Conservation (phyloP, 306 rosid genomes). For the Begonia masoniana region DNA sequence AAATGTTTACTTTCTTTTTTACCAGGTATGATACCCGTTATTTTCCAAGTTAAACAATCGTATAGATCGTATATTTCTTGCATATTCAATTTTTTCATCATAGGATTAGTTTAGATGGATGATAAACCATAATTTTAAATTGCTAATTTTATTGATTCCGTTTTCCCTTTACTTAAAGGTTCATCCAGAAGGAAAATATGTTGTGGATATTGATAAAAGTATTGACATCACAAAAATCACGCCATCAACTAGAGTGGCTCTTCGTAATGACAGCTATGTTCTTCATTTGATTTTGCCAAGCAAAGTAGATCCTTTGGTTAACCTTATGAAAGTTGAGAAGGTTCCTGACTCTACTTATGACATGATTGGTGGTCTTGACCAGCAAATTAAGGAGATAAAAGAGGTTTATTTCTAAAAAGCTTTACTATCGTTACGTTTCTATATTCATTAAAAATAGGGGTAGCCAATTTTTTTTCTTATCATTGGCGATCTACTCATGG, state of each 20-base stretch:
- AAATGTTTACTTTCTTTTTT: no score
- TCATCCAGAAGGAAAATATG: slow-evolving; percentile 98
- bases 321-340: slow-evolving; percentile 97
- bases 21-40: no score
- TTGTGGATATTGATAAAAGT: slow-evolving; percentile 87
- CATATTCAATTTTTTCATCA: no score
- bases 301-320: slow-evolving; percentile 97
- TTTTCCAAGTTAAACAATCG: no score
- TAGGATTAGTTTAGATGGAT: no score
- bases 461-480: no score
- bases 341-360: slow-evolving; percentile 99
- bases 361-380: slow-evolving; percentile 99
- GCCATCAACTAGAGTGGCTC: slow-evolving; percentile 96
- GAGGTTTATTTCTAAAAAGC: slow-evolving; percentile 39
- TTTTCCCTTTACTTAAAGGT: slow-evolving; percentile 33
- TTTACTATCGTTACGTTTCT: not conserved
- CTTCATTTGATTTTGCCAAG: slow-evolving; percentile 92
- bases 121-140: no score
- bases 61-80: no score
- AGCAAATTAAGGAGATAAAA: slow-evolving; percentile 95
- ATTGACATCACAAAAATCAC: slow-evolving; percentile 95
- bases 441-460: not conserved
- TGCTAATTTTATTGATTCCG: no score
- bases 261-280: slow-evolving; percentile 95
- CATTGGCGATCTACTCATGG: not conserved